Conservation (phyloP, 805 yeast genomes). For the Clavispora phyllophila region DNA sequence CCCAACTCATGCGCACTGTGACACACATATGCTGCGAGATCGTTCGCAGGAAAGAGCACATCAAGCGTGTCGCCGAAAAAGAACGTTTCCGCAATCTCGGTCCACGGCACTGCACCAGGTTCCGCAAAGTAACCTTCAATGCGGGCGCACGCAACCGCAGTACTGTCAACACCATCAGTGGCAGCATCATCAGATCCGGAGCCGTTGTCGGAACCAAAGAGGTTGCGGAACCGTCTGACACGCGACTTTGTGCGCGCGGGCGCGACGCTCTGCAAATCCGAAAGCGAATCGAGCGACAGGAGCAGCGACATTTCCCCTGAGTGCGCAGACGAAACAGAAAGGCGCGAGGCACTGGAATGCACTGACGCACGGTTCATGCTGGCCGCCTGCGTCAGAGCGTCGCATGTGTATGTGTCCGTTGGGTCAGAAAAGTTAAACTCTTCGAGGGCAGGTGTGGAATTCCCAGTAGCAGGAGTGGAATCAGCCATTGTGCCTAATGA, state of each 20-base stretch:
- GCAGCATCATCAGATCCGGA: neutral
- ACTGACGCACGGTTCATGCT: neutral
- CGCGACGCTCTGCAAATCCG: neutral
- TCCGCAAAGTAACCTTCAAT: neutral
- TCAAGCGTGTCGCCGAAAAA: constrained; percentile 17
- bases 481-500: too few relatives aligned
- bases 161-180: neutral
- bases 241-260: neutral
- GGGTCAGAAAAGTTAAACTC: too few relatives aligned
- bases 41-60: constrained; percentile 8
- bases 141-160: neutral
- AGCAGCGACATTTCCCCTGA: neutral
- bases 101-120: constrained; percentile 9
- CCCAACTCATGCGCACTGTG: constrained; percentile 17
- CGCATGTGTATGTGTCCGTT: neutral
- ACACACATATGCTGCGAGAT: constrained; percentile 10
- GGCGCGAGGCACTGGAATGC: neutral
- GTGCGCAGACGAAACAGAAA: neutral
- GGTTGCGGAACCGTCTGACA: neutral
- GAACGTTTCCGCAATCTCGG: constrained; percentile 16
- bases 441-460: too few relatives aligned
- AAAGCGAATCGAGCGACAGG: neutral
- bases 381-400: neutral
- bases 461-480: too few relatives aligned
- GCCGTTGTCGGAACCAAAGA: neutral